phyloP scores from a whole-genome alignment of 768 basidiomycete genomes.

The Mycena epipterygia region DNA sequence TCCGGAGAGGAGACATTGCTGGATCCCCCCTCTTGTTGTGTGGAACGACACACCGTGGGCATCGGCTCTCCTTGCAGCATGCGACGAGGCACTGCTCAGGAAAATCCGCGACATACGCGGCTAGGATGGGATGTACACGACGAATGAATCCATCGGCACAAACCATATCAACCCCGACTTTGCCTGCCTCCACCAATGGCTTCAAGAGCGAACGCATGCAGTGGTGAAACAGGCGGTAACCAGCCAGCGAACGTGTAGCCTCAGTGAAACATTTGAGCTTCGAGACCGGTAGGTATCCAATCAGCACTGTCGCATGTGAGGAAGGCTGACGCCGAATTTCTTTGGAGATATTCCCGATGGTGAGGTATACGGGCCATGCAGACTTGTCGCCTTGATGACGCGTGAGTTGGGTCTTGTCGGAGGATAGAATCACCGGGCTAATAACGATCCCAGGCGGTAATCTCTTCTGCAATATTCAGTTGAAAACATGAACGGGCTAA shows the following conservation, averaged over 20 bases:
- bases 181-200: conserved; percentile 1
- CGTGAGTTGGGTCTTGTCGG: not conserved
- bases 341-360: no score
- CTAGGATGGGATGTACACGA: no score
- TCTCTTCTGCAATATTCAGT: not conserved
- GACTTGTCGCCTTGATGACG: not conserved
- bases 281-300: no score
- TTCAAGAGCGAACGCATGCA: conserved; percentile 9
- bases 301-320: no score
- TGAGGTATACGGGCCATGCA: not conserved
- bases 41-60: not conserved
- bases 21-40: not conserved
- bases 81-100: conserved; percentile 10
- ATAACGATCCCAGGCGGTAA: not conserved
- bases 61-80: conserved; percentile 8
- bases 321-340: no score
- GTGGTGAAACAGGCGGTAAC: conserved; percentile 2
- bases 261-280: no score
- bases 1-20: not conserved
- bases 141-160: conserved; percentile 7
- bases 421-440: not conserved
- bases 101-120: no score
- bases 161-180: conserved; percentile 3
- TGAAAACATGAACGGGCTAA: not conserved
- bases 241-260: no score